Evolutionary conservation across 2,329 filamentous ascomycete species (phyloP), one percentile per base, ranked within the genome.

Genomic region (Aureobasidium sp.): DNA sequence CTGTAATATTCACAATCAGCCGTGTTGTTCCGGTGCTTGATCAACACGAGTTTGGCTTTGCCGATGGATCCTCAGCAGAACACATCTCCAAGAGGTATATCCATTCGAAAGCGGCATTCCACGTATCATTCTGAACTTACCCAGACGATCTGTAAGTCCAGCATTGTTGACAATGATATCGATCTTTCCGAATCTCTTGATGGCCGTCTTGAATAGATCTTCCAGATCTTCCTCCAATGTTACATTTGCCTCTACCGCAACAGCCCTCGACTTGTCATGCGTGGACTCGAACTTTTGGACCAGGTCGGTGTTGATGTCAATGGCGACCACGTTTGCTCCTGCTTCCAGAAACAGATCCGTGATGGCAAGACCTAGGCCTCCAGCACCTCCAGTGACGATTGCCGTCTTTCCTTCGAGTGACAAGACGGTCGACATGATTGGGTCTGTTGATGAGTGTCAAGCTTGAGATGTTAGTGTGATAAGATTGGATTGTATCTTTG

Each of bases 141-240:
- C 74, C 58, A 82, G 79, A 24, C 66, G 68, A 60, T 83, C 80
- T 68, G 79, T 77, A 53, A 82, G 70, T 19, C 75, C 80, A 8
- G 79, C 79, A 56, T 62, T 60, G 51, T 64, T 64, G 45, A 63
- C 51, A 4, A 83, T 67, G n/a, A 81, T 68, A 63, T 84, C 79
- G 16, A 80, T 63, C n/a, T 69, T 67, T 24, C 70, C 71, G 56
- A 76, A 78, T 47, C 58, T 64, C 47, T 60, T 56, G 37, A 66
- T 61, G 3, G 59, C 59, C 62, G 68, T 58, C 4, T 63, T 57
- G 51, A 75, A 71, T 0, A 74, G 61, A 7, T 60, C 56, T 39
- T 71, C 63, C 8, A 72, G 63, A 21, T 67, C 67, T 0, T 57
- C 56, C 11, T 64, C 61, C 0, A 62, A 61, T 6, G 71, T 70